phyloP scores from a whole-genome alignment of 371 early-diverging fungal genomes.

The Actinomortierella ambigua region DNA sequence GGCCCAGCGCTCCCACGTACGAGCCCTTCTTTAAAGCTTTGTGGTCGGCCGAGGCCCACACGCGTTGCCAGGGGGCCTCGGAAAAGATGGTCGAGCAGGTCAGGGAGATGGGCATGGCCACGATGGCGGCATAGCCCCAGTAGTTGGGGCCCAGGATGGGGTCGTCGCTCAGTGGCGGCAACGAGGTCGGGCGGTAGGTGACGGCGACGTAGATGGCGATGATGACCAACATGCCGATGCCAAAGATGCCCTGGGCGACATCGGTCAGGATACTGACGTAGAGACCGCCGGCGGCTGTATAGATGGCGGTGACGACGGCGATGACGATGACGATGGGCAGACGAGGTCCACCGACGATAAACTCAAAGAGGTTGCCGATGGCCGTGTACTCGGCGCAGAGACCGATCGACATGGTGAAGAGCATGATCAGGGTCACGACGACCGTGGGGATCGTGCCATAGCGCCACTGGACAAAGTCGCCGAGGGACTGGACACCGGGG shows the following conservation, averaged over 20 bases:
- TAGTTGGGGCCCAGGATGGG: conserved; percentile 52
- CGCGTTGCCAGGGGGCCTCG: conserved; percentile 66
- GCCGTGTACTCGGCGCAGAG: conserved; percentile 59
- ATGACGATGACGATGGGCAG: conserved; percentile 56
- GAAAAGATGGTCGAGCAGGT: conserved; percentile 58
- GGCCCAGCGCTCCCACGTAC: conserved; percentile 43
- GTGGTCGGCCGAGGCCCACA: conserved; percentile 63
- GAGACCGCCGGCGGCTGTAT: conserved; percentile 65
- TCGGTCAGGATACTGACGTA: conserved; percentile 65
- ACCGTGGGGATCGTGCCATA: conserved; percentile 49
- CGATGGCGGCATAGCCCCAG: conserved; percentile 54
- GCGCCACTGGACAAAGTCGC: conserved; percentile 55
- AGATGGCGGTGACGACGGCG: conserved; percentile 56
- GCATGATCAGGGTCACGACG: conserved; percentile 51
- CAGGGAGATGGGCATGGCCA: conserved; percentile 57
- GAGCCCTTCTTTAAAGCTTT: conserved; percentile 53
- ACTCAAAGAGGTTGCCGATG: conserved; percentile 55
- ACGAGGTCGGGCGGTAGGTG: conserved; percentile 51
- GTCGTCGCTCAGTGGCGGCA: conserved; percentile 49
- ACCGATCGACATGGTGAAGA: conserved; percentile 55
- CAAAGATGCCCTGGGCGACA: conserved; percentile 56
- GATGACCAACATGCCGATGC: conserved; percentile 47
- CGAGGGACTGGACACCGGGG: conserved; percentile 52
- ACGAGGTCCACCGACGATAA: conserved; percentile 50
- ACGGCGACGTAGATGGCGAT: conserved; percentile 55